Percentiles rank a stretch among this genome's conserved stretches.
Evolutionary conservation across 176 grass and related monocot genomes (phyloP).

Genomic region (Microstegium vimineum): DNA sequence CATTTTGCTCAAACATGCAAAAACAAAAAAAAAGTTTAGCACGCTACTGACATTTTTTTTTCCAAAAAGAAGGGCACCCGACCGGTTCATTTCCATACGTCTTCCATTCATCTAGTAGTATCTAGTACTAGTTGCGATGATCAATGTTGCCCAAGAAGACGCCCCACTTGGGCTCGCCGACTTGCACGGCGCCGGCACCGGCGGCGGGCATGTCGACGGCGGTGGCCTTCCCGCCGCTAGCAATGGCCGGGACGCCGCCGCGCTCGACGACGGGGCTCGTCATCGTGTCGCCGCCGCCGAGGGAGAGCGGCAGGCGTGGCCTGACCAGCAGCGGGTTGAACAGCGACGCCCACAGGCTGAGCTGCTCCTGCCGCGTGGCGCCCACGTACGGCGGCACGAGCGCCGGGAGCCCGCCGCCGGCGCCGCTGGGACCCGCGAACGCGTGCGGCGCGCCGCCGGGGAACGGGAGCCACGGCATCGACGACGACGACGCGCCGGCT

Average conservation of each 20-base stretch:
- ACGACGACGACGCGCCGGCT: not conserved
- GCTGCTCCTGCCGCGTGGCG: conserved; percentile 43
- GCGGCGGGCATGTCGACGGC: conserved; percentile 28
- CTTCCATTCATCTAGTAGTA: not conserved
- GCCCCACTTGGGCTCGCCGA: conserved; percentile 38
- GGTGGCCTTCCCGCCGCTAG: not conserved
- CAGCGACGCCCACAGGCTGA: conserved; percentile 54
- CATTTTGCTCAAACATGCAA: not conserved
- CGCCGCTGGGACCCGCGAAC: not conserved
- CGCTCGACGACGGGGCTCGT: not conserved
- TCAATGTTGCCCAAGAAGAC: conserved; percentile 33
- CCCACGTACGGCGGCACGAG: conserved; percentile 40
- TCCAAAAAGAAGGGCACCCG: not conserved
- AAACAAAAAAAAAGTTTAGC: conserved; percentile 2
- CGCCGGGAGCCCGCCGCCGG: conserved; percentile 13
- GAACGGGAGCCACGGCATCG: conserved; percentile 23
- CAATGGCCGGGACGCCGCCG: not conserved
- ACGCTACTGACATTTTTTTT: not conserved
- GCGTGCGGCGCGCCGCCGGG: conserved; percentile 22
- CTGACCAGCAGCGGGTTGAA: conserved; percentile 45
- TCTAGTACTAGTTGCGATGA: not conserved
- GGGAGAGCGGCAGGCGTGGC: conserved; percentile 21
- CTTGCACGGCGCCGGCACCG: conserved; percentile 1
- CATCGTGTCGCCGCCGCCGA: not conserved
- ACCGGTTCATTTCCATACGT: not conserved